phyloP scores from a whole-genome alignment of 176 grass and related monocot genomes.

The Cenchrus americanus region DNA sequence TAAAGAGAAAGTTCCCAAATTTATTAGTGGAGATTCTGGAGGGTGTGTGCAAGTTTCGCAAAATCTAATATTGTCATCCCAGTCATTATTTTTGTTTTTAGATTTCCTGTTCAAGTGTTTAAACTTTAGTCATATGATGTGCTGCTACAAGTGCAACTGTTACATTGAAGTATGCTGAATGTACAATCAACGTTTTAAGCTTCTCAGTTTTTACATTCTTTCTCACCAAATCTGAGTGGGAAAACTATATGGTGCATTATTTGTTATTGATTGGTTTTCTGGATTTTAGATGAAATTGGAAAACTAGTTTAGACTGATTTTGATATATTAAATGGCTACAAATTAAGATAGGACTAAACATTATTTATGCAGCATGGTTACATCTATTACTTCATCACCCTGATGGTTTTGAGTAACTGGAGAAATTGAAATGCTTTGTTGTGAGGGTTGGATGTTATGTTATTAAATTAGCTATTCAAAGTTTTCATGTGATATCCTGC shows the following conservation, averaged over 20 bases:
- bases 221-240: neutral
- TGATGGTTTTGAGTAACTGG: too few species aligned
- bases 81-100: neutral
- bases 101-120: neutral
- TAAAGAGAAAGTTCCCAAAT: constrained; percentile 14
- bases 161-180: neutral
- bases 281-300: too few species aligned
- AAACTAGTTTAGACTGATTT: too few species aligned
- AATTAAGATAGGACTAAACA: too few species aligned
- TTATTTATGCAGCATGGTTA: too few species aligned
- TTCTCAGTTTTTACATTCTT: neutral
- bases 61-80: neutral
- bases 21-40: constrained; percentile 13
- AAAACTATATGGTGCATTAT: neutral
- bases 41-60: neutral
- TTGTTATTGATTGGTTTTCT: neutral
- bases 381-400: too few species aligned
- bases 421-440: too few species aligned
- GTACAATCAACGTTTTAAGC: neutral
- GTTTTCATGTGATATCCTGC: too few species aligned
- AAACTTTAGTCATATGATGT: neutral
- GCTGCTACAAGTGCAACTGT: neutral
- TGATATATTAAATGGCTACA: too few species aligned
- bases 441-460: too few species aligned
- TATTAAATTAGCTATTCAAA: too few species aligned